A percentile compares a stretch with the other conserved stretches of the same genome.
These are phyloP conservation scores for Colletotrichum theobromicola DNA, from an alignment of 2,329 filamentous ascomycete genomes.

Conservation along the genomic window DNA sequence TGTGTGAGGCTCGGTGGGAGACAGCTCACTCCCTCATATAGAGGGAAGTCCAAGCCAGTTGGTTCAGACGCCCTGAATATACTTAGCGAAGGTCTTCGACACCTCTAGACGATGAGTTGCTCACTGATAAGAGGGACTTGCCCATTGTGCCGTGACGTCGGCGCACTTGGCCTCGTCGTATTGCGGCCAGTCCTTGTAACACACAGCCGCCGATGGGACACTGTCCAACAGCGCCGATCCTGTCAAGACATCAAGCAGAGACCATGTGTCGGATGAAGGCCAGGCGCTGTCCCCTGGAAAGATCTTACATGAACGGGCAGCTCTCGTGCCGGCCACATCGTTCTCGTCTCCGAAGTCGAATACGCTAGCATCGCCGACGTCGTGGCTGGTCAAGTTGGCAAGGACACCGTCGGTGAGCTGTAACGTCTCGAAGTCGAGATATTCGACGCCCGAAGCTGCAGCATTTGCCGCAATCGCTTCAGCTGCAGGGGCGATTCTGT, in stretches of 20 bases:
- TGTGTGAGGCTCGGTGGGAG: conserved; percentile 7
- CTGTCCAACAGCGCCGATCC: conserved; percentile 4
- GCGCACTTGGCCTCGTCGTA: conserved; percentile 40
- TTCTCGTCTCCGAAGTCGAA: background rate
- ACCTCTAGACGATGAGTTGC: conserved; percentile 55
- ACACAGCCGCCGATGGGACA: conserved; percentile 35
- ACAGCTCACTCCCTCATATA: conserved; percentile 50
- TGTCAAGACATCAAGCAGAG: background rate
- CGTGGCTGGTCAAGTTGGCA: background rate
- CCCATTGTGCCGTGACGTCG: conserved; percentile 32
- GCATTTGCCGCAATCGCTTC: background rate
- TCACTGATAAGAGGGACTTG: conserved; percentile 34
- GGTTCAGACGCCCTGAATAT: background rate
- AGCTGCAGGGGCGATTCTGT: background rate
- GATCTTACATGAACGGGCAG: conserved; percentile 8
- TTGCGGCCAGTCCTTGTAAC: conserved; percentile 39
- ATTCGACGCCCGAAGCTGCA: background rate
- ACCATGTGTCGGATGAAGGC: conserved; percentile 2
- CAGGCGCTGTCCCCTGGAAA: conserved; percentile 10
- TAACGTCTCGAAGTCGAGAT: background rate
- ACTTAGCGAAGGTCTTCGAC: background rate
- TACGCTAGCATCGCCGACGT: background rate
- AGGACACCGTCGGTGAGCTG: background rate
- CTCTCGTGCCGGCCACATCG: background rate
- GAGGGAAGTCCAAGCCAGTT: conserved; percentile 61